Evolutionary conservation across 148 eudicot genomes (phyloP), one percentile per base, ranked within the genome.

Genomic region (Silene latifolia): DNA sequence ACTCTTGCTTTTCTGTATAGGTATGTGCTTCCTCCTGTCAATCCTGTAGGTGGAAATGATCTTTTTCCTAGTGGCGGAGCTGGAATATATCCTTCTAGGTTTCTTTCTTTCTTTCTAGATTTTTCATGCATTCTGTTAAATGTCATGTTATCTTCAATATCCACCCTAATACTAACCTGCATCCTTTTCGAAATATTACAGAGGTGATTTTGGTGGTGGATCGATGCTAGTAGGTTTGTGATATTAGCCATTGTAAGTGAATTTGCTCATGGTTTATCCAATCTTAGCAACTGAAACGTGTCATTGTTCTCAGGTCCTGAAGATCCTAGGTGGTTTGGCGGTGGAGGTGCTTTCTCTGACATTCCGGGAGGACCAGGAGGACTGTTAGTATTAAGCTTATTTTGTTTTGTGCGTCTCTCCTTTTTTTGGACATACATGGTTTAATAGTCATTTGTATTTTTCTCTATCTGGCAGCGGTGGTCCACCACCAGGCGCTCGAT

Each of bases 61-160:
- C 92, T 90, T 70, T 82, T 74, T 76, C 98, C 98, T 39, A 89
- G 92, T 47, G 78, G 88, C 58, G 92, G 89, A 67, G 96, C 98
- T 72, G 98, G 98, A 79, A 79, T 88, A 72, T 95, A 81, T 73
- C 98, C 98, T 32, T 62, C 88, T 14, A 88, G 98, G 96, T 95
- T 66, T 39, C 54, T 71, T 54, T 59, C 56, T 63, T 48, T 72
- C 56, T 63, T 35, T 72, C 44, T 57, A 35, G 10, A 51, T 32
- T 60, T 62, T 21, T 57, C 67, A 65, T 74, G 66, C 25, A 12
- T 60, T 27, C 18, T 68, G 46, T 46, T 69, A 63, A 35, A 44
- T 65, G 15, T 63, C 44, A 7, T 47, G 27, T 71, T 51, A 46
- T 53, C 6, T 20, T 48, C 69, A 4, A 14, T 44, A 35, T 39